A percentile compares a stretch with the other conserved stretches of the same genome.
These are phyloP conservation scores for Raffaelea ambrosiae DNA, from an alignment of 2,329 filamentous ascomycete genomes.

Conservation along the genomic window DNA sequence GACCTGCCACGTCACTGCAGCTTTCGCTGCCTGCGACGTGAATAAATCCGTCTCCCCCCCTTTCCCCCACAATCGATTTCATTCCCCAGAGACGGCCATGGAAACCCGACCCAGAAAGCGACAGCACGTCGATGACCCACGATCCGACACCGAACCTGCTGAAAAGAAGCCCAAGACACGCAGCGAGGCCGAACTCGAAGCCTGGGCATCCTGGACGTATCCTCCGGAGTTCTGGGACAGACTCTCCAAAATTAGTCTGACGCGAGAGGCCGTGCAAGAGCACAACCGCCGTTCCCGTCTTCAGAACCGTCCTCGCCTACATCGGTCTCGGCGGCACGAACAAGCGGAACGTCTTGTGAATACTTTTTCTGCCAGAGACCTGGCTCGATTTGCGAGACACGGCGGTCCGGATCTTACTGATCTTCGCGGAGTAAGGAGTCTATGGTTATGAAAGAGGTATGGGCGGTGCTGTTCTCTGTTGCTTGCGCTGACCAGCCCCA, in stretches of 20 bases:
- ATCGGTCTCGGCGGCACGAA: neutral
- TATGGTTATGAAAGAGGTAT: neutral
- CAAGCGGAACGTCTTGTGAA: neutral
- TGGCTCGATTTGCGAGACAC: slow-evolving; percentile 16
- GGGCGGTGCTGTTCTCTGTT: too few relatives aligned
- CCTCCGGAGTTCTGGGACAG: slow-evolving; percentile 10
- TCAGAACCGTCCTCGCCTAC: neutral
- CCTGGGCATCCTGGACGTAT: slow-evolving; percentile 5
- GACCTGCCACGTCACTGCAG: too few relatives aligned
- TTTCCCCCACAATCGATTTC: too few relatives aligned
- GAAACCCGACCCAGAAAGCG: too few relatives aligned
- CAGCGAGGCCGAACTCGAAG: too few relatives aligned
- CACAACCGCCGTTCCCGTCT: slow-evolving; percentile 5
- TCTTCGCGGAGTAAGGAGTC: slow-evolving; percentile 15
- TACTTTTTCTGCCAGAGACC: neutral
- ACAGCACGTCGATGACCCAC: too few relatives aligned
- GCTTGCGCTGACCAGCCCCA: neutral
- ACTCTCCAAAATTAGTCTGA: slow-evolving; percentile 7
- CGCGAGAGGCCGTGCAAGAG: slow-evolving; percentile 8
- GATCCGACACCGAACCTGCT: too few relatives aligned
- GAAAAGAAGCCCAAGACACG: too few relatives aligned
- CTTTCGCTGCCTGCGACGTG: too few relatives aligned
- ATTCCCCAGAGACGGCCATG: too few relatives aligned
- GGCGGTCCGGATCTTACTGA: slow-evolving; percentile 17
- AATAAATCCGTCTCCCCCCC: too few relatives aligned